phyloP scores from a whole-genome alignment of 768 basidiomycete species.

The Phlebiopsis gigantea region DNA sequence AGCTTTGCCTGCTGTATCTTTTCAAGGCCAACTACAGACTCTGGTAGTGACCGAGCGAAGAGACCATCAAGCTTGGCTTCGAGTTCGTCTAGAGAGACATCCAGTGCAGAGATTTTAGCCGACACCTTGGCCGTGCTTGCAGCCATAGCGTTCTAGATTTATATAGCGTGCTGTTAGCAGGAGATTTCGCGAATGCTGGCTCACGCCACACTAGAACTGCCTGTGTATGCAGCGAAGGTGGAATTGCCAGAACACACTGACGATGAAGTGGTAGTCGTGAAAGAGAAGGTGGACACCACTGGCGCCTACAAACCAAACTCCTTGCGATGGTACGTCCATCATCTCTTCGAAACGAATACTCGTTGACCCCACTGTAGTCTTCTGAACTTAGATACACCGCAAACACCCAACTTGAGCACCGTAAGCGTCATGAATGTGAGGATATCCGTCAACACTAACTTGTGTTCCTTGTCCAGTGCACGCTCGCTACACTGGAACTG shows the following conservation, averaged over 20 bases:
- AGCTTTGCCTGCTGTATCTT: slow-evolving; percentile 79
- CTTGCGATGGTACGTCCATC: slow-evolving; percentile 17
- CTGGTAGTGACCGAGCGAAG: slow-evolving; percentile 61
- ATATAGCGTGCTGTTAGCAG: background rate
- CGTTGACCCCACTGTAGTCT: slow-evolving; percentile 42
- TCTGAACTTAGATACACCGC: slow-evolving; percentile 94
- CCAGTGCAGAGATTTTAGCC: slow-evolving; percentile 41
- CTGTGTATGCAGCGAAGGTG: background rate
- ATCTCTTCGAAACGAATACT: background rate
- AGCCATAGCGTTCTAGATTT: slow-evolving; percentile 27
- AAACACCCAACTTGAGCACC: slow-evolving; percentile 92
- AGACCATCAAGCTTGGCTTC: slow-evolving; percentile 64
- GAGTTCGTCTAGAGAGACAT: slow-evolving; percentile 60
- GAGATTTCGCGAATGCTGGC: background rate
- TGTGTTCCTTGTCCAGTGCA: slow-evolving; percentile 57
- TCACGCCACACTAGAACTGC: background rate
- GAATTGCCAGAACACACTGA: background rate
- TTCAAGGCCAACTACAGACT: slow-evolving; percentile 58
- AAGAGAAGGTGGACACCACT: too few species aligned
- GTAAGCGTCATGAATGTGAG: slow-evolving; percentile 43
- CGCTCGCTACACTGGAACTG: slow-evolving; percentile 93
- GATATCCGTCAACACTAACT: slow-evolving; percentile 8
- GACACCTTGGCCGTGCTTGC: slow-evolving; percentile 31
- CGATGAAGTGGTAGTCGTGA: too few species aligned
- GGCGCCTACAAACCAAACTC: background rate